These are phyloP conservation scores for Kwoniella sp. DNA, from an alignment of 768 basidiomycete species.

Conservation along the genomic window DNA sequence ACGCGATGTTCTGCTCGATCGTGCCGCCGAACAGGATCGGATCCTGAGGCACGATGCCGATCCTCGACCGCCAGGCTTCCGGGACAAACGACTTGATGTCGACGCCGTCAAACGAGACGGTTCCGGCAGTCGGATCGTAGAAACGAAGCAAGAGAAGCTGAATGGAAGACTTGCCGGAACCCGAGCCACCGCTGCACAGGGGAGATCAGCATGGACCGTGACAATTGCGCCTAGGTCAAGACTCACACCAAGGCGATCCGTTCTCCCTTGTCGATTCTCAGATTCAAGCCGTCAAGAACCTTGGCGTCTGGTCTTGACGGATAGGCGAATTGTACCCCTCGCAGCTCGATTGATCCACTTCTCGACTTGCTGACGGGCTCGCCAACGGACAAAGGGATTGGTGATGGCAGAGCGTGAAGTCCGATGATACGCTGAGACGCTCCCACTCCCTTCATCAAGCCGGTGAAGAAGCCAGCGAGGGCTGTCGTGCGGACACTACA, in stretches of 20 bases:
- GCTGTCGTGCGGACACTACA: conserved; percentile 13
- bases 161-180: conserved; percentile 87
- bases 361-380: conserved; percentile 18
- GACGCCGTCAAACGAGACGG: conserved; percentile 77
- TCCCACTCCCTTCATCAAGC: conserved; percentile 93
- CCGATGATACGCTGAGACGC: conserved; percentile 87
- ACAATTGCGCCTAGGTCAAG: background rate
- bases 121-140: conserved; percentile 77
- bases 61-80: conserved; percentile 76
- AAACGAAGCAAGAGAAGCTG: conserved; percentile 82
- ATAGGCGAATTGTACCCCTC: conserved; percentile 79
- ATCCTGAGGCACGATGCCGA: conserved; percentile 90
- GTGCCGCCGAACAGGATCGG: conserved; percentile 85
- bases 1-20: conserved; percentile 88
- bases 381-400: conserved; percentile 38
- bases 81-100: conserved; percentile 80
- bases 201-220: background rate
- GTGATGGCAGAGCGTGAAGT: conserved; percentile 59
- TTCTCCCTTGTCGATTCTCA: conserved; percentile 76
- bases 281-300: conserved; percentile 73
- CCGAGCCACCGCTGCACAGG: conserved; percentile 69
- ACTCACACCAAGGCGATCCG: conserved; percentile 88
- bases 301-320: conserved; percentile 74
- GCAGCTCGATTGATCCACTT: conserved; percentile 66
- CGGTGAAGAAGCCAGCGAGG: conserved; percentile 55